Base-by-base conservation (phyloP, 2,329 filamentous ascomycete genomes). In the Phaeosphaeriaceae sp. region DNA sequence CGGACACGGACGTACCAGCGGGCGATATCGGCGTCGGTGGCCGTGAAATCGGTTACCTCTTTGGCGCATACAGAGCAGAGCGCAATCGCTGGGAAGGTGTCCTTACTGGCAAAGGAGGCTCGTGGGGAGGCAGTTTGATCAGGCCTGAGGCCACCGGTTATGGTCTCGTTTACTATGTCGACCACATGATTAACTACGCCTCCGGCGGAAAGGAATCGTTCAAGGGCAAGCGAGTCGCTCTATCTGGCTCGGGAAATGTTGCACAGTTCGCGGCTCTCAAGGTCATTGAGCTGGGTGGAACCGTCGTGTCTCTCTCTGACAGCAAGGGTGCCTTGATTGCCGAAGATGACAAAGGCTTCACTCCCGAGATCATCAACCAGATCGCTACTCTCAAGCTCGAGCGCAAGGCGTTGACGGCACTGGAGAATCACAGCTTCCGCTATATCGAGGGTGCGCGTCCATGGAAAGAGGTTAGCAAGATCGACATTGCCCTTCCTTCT, bases 241-340 rank as follows among this genome's bases (percentile, higher is more conserved):
- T 99, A 76, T 97, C 94, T 36, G 94, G 94, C 58, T 97, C 93
- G 51, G 94, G 94, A 63, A 99, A 99, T 80, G 94, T 97, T 46
- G 94, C 94, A 26, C 94, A 97, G 81, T 97, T 94, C 80, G 93
- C 93, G 26, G 94, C 93, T 0, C 88, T 97, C 65, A 97, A 97
- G 81, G 87, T 87, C 72, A 94, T 97, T 68, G 92, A 97, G 83
- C 90, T 97, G 64, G 94, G 94, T 67, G 94, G 88, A 57, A 93
- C 84, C 49, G 90, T 99, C 65, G 82, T 97, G 70, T 97, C 93
- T 34, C 86, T 99, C 48, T 96, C 92, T 67, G 94, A 97, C 83
- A 92, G 88, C 76, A 88, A 90, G 81, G 94, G 94, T 63, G 77
- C 88, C 53, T 82, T 97, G 57, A 81, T 97, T 71, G 87, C 90